Evolutionary conservation across 345 rosid species (phyloP).

Genomic region (Physaria fendleri): DNA sequence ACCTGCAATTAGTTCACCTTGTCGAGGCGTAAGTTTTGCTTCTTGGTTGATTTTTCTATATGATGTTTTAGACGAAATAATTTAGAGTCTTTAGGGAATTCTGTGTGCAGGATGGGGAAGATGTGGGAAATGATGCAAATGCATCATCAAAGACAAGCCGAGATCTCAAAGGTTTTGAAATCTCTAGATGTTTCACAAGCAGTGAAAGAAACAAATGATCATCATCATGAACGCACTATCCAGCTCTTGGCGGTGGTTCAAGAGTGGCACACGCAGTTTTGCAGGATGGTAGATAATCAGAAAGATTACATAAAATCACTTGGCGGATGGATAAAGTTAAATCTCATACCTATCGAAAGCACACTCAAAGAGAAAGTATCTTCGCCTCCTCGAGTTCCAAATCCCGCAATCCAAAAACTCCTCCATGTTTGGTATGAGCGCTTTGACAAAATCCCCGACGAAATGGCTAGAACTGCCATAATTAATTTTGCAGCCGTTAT

Average conservation of each 20-base stretch:
- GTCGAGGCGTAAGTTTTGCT: slow-evolving; percentile 67
- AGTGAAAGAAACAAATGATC: slow-evolving; percentile 63
- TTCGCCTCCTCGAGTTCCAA: slow-evolving; percentile 66
- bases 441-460: slow-evolving; percentile 58
- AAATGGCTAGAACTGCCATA: slow-evolving; percentile 59
- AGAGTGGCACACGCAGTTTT: slow-evolving; percentile 76
- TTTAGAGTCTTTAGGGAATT: not conserved
- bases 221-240: slow-evolving; percentile 61
- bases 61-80: not conserved
- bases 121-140: slow-evolving; percentile 81
- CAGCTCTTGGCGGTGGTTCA: slow-evolving; percentile 64
- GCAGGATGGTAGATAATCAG: slow-evolving; percentile 65
- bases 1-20: slow-evolving; percentile 73
- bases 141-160: slow-evolving; percentile 59
- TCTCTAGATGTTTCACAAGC: slow-evolving; percentile 44
- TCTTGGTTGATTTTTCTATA: not conserved
- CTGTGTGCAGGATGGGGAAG: slow-evolving; percentile 61
- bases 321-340: slow-evolving; percentile 60
- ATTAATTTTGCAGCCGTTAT: slow-evolving; percentile 56
- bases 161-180: slow-evolving; percentile 34
- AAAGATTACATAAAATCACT: slow-evolving; percentile 61
- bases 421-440: slow-evolving; percentile 57
- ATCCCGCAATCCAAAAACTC: slow-evolving; percentile 59
- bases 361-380: slow-evolving; percentile 82
- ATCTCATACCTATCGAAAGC: slow-evolving; percentile 87